These are phyloP conservation scores for Juncus effusus DNA, from an alignment of 176 grass and related monocot species.

Conservation along the genomic window DNA sequence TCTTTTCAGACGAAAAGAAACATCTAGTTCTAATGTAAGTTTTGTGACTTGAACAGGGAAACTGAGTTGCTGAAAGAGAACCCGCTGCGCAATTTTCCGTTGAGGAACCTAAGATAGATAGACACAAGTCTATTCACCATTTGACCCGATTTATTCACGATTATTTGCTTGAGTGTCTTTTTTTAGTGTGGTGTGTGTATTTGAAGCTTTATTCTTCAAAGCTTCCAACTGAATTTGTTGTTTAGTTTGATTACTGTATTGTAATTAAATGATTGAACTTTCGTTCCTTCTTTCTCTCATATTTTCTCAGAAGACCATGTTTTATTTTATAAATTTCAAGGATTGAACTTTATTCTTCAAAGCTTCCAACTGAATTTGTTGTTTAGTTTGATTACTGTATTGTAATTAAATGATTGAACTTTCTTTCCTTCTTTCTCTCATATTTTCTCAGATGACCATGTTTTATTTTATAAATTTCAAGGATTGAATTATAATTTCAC, in stretches of 20 bases:
- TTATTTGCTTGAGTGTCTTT: neutral
- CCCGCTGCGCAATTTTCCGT: slow-evolving; percentile 73
- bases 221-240: slow-evolving; percentile 1
- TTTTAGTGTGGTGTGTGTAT: neutral
- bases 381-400: neutral
- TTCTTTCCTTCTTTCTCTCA: too few relatives aligned
- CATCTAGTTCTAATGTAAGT: too few relatives aligned
- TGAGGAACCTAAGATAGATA: slow-evolving; percentile 65
- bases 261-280: too few relatives aligned
- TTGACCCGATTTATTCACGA: neutral
- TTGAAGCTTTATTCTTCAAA: slow-evolving; percentile 20
- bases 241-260: neutral
- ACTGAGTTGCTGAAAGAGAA: slow-evolving; percentile 91
- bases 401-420: too few relatives aligned
- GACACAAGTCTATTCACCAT: neutral
- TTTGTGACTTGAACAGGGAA: slow-evolving; percentile 52
- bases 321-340: too few relatives aligned
- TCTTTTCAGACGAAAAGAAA: neutral
- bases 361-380: slow-evolving; percentile 3
- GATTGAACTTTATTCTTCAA: slow-evolving; percentile 21
- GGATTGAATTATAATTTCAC: too few relatives aligned
- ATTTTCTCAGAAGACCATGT: too few relatives aligned
- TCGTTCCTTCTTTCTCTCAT: too few relatives aligned
- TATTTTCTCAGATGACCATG: too few relatives aligned
- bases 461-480: too few relatives aligned